These are phyloP conservation scores for Boletellus deceptivus DNA, from an alignment of 1,284 basidiomycete species.

Conservation along the genomic window DNA sequence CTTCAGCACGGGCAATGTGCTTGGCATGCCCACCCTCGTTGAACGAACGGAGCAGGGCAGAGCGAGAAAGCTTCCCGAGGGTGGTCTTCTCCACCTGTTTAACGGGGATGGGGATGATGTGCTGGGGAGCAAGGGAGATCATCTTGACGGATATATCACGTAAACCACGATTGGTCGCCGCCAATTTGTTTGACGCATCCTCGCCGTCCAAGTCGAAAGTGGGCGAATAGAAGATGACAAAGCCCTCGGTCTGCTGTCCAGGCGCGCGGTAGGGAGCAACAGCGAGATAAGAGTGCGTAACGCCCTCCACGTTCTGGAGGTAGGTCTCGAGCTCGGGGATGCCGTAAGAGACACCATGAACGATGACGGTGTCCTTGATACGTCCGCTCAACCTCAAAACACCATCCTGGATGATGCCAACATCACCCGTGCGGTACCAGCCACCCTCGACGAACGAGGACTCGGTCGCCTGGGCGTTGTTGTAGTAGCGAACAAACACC, in stretches of 20 bases:
- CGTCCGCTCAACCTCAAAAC: constrained; percentile 37
- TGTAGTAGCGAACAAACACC: constrained; percentile 37
- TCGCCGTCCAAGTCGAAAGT: constrained; percentile 18
- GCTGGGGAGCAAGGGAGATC: constrained; percentile 27
- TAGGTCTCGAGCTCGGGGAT: constrained; percentile 39
- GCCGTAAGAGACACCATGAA: constrained; percentile 41
- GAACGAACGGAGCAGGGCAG: constrained; percentile 20
- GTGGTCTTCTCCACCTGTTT: constrained; percentile 29
- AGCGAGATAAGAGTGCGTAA: constrained; percentile 33
- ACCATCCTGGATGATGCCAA: constrained; percentile 34
- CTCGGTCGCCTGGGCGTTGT: constrained; percentile 35
- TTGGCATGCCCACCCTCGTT: constrained; percentile 23
- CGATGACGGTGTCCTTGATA: constrained; percentile 41
- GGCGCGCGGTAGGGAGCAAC: constrained; percentile 30
- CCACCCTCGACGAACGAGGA: constrained; percentile 36
- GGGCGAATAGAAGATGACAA: constrained; percentile 26
- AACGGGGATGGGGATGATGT: constrained; percentile 22
- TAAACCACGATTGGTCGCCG: constrained; percentile 18
- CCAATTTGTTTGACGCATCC: constrained; percentile 17
- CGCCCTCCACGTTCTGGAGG: constrained; percentile 36
- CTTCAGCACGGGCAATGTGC: constrained; percentile 21
- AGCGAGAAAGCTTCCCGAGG: constrained; percentile 24
- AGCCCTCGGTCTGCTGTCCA: constrained; percentile 26
- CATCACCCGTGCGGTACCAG: constrained; percentile 43
- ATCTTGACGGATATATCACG: constrained; percentile 24